phyloP scores from a whole-genome alignment of 2,329 filamentous ascomycete species.

The Exophiala mesophila region DNA sequence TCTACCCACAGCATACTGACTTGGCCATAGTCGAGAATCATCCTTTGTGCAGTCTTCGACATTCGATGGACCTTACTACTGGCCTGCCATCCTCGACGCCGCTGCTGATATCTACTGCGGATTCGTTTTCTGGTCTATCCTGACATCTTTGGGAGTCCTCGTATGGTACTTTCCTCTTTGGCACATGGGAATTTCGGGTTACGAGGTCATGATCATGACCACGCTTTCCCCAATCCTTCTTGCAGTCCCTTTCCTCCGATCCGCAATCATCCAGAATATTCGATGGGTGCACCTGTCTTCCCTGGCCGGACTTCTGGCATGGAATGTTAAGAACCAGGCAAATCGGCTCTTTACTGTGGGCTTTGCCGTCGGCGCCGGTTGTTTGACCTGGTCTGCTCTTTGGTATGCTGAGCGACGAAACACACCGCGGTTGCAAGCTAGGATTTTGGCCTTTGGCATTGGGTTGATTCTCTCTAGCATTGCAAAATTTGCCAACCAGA shows the following conservation, averaged over 20 bases:
- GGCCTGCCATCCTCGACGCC: conserved; percentile 70
- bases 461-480: conserved; percentile 81
- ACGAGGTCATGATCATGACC: conserved; percentile 81
- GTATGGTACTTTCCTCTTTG: conserved; percentile 99
- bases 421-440: conserved; percentile 70
- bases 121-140: conserved; percentile 93
- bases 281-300: conserved; percentile 71
- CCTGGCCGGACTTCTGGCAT: conserved; percentile 72
- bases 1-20: conserved; percentile 30
- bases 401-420: conserved; percentile 74
- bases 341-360: conserved; percentile 74
- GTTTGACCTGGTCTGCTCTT: conserved; percentile 77
- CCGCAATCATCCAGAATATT: conserved; percentile 62
- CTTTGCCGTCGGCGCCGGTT: conserved; percentile 74
- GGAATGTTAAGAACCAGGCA: conserved; percentile 66
- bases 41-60: conserved; percentile 57
- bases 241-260: conserved; percentile 63
- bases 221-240: conserved; percentile 78
- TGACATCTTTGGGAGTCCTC: conserved; percentile 81
- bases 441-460: conserved; percentile 72
- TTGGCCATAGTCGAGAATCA: conserved; percentile 63
- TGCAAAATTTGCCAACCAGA: conserved; percentile 86
- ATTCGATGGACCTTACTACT: conserved; percentile 67
- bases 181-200: conserved; percentile 98
- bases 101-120: conserved; percentile 88